Conservation (phyloP, 306 rosid genomes). For the Pyrus communis region DNA sequence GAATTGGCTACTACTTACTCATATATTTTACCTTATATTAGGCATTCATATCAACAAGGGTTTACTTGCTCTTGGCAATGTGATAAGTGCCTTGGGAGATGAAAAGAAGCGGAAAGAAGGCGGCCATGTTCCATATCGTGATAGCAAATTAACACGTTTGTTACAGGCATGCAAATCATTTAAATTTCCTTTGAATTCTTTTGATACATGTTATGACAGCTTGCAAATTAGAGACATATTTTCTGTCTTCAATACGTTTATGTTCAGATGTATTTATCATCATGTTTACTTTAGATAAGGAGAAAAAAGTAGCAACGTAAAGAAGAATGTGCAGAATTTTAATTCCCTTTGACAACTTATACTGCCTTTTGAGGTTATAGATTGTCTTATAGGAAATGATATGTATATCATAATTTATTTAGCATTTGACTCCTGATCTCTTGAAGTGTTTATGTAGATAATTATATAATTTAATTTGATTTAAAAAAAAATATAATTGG, state of each 20-base stretch:
- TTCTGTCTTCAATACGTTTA: not conserved
- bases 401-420: not conserved
- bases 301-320: not conserved
- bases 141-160: conserved; percentile 89
- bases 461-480: not conserved
- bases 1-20: not conserved
- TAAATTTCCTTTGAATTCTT: not conserved
- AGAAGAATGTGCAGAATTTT: not conserved
- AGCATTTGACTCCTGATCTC: not conserved
- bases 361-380: not conserved
- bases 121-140: conserved; percentile 92
- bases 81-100: conserved; percentile 96
- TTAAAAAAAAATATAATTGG: not conserved
- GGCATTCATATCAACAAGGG: conserved; percentile 98
- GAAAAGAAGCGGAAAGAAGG: conserved; percentile 96
- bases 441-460: not conserved
- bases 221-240: not conserved
- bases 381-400: not conserved
- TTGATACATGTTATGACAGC: not conserved
- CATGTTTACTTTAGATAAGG: too few species aligned
- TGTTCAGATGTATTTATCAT: not conserved
- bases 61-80: conserved; percentile 84
- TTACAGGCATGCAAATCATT: conserved; percentile 51
- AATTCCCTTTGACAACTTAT: too few species aligned
- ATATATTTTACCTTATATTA: conserved; percentile 16